phyloP scores from a whole-genome alignment of 257 asterid genomes.

The Gardenia jasminoides region DNA sequence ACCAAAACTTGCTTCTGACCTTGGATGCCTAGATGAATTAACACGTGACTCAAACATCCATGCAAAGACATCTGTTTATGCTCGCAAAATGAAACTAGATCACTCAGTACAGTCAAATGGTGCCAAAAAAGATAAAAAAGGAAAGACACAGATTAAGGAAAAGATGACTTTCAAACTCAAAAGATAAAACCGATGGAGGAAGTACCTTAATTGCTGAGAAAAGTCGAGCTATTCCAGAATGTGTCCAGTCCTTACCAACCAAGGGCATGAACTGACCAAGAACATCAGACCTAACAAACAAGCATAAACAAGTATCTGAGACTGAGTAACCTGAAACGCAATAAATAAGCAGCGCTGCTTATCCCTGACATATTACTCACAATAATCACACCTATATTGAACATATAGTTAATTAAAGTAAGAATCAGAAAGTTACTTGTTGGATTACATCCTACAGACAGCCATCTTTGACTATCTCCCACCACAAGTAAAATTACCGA shows the following conservation, averaged over 20 bases:
- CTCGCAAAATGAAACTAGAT: too few species aligned
- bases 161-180: constrained; percentile 3
- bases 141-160: background rate
- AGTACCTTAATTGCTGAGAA: constrained; percentile 95
- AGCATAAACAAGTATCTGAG: background rate
- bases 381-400: background rate
- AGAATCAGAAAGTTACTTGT: background rate
- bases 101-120: background rate
- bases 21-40: background rate
- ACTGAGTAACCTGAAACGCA: background rate
- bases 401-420: background rate
- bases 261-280: constrained; percentile 99
- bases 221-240: constrained; percentile 94
- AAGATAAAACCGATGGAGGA: constrained; percentile 14
- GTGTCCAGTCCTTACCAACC: constrained; percentile 99
- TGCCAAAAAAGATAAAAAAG: background rate
- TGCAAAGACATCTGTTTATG: background rate
- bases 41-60: background rate
- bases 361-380: background rate
- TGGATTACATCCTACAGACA: constrained; percentile 2
- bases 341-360: background rate
- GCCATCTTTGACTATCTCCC: background rate
- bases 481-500: background rate
- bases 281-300: constrained; percentile 87
- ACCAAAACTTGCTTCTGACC: background rate